Conservation (phyloP, 768 basidiomycete species). For the Termitomyces sp. region DNA sequence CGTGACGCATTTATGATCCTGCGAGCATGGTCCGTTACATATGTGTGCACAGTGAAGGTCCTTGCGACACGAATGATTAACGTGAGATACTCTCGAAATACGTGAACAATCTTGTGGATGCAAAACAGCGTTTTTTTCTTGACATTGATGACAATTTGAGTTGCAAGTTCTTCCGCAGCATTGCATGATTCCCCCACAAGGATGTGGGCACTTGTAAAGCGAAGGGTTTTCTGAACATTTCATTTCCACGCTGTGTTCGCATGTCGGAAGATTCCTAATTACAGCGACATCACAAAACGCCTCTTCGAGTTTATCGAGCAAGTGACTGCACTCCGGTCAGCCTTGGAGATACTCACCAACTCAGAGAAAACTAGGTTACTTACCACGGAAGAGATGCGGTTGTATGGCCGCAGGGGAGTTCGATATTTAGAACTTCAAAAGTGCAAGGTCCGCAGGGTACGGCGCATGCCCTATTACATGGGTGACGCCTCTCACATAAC, state of each 20-base stretch:
- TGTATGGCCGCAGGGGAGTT: conserved; percentile 56
- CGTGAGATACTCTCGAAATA: conserved; percentile 31
- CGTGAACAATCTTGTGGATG: background rate
- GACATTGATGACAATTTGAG: conserved; percentile 46
- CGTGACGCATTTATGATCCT: conserved; percentile 42
- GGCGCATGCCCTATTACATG: conserved; percentile 50
- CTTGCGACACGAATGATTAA: conserved; percentile 44
- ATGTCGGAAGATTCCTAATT: conserved; percentile 38
- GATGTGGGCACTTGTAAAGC: conserved; percentile 29
- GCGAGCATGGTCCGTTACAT: conserved; percentile 46
- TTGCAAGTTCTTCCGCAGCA: conserved; percentile 54
- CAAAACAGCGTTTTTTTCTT: conserved; percentile 18
- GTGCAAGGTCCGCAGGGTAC: conserved; percentile 48
- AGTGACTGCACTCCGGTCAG: conserved; percentile 28
- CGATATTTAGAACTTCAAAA: conserved; percentile 40
- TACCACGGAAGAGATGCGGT: conserved; percentile 45
- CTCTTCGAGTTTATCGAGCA: conserved; percentile 36
- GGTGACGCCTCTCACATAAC: conserved; percentile 52
- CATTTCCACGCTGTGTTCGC: conserved; percentile 49
- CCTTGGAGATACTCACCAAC: background rate
- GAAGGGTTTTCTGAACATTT: conserved; percentile 42
- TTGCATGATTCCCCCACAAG: conserved; percentile 38
- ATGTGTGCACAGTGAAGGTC: conserved; percentile 50
- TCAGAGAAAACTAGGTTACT: conserved; percentile 8
- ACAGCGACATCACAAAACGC: conserved; percentile 41